Conservation (phyloP, 441 rosid species). For the Biscutella laevigata region DNA sequence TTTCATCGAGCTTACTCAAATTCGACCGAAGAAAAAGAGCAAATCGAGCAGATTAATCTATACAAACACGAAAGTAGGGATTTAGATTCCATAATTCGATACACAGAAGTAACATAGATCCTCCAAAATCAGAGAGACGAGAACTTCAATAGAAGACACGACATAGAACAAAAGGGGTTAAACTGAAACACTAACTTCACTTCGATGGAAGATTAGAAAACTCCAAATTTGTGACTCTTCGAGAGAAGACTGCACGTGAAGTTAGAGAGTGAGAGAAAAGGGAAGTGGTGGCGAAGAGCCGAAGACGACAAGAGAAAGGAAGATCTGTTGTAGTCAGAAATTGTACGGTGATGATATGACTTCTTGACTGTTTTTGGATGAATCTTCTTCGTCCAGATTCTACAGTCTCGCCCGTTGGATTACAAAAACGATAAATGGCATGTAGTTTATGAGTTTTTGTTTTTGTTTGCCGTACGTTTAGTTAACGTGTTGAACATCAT, state of each 20-base stretch:
- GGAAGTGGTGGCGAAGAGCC: constrained; percentile 7
- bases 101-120: not conserved
- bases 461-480: too few species aligned
- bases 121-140: not conserved
- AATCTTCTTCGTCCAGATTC: too few species aligned
- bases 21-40: not conserved
- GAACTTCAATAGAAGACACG: not conserved
- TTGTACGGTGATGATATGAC: not conserved
- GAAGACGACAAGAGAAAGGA: not conserved
- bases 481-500: too few species aligned
- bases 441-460: not conserved
- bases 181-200: not conserved
- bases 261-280: not conserved
- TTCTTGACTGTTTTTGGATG: too few species aligned
- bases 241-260: constrained; percentile 2
- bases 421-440: not conserved
- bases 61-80: not conserved
- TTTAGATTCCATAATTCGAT: not conserved
- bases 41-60: not conserved
- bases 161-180: not conserved
- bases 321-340: not conserved
- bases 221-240: not conserved
- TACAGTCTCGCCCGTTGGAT: not conserved
- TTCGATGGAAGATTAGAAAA: not conserved
- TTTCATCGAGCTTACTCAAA: not conserved